Base-by-base conservation (phyloP, 202 grass and related monocot genomes). In the Schoenoplectus tabernaemontani region DNA sequence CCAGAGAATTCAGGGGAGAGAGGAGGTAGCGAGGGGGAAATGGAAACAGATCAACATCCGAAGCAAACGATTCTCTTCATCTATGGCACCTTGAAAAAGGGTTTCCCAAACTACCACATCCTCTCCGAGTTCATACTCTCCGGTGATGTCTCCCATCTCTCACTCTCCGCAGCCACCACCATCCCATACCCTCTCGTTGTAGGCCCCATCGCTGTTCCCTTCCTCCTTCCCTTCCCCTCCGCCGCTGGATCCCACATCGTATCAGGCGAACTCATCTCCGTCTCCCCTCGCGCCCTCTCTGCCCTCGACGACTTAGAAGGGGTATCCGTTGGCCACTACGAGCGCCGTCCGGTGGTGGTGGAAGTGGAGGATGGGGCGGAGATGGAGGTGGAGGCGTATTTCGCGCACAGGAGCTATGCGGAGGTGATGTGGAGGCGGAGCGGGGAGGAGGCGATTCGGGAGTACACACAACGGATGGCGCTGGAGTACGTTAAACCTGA, bases 51-150 rank as follows among this genome's bases (percentile, higher is more conserved):
- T 71, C 41, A 46, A 24, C 48, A 41, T 59, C 57, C 8, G 10
- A 62, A 59, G n/a, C 26, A 15, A 42, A 81, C 64, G 44, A 88
- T 81, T 75, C 81, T 97, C 78, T 97, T 97, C 79, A 81, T 93
- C 33, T 93, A 97, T 34, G 90, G 93, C 38, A 97, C 90, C 44
- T 84, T 97, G 20, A 97, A 97, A 84, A 82, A 79, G 24, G 85
- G 81, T 9, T 91, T 93, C 81, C 85, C 88, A 1, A 97, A 93
- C 74, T 78, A 97, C 78, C 82, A 47, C 23, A 39, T 90, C 42
- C 59, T 97, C 34, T 75, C 74, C 10, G 67, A 80, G 32, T 63
- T 84, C 66, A 33, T 61, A 41, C 46, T 7, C 20, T 32, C 78
- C 74, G 73, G 30, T 57, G 68, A 78, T 8, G 62, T 78, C 56